These are phyloP conservation scores for Harrya chromipes DNA, from an alignment of 768 basidiomycete species.

Conservation along the genomic window DNA sequence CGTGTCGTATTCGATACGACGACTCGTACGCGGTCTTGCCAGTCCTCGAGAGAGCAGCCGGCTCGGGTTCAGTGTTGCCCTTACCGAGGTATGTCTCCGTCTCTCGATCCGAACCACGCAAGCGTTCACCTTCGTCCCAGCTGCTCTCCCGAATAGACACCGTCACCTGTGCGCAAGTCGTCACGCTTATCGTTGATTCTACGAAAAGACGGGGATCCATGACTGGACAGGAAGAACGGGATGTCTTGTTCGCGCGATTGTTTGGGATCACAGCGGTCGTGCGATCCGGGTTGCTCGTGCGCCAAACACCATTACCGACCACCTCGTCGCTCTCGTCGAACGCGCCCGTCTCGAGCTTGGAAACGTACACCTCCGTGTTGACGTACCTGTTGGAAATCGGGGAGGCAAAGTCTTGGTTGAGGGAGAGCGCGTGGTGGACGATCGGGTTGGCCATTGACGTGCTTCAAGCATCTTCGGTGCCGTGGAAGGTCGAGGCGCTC, in stretches of 20 bases:
- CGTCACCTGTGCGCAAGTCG: slow-evolving; percentile 72
- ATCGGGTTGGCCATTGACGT: slow-evolving; percentile 62
- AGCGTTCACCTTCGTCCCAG: slow-evolving; percentile 37
- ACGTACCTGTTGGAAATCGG: slow-evolving; percentile 64
- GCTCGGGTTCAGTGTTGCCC: slow-evolving; percentile 91
- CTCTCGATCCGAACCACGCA: not conserved
- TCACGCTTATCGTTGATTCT: slow-evolving; percentile 68
- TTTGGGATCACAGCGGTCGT: slow-evolving; percentile 87
- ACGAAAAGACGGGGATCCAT: slow-evolving; percentile 72
- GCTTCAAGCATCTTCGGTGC: slow-evolving; percentile 52
- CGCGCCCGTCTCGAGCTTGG: slow-evolving; percentile 51
- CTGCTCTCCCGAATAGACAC: slow-evolving; percentile 75
- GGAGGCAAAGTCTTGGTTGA: slow-evolving; percentile 84
- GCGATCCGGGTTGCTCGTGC: slow-evolving; percentile 78
- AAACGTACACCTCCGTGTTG: slow-evolving; percentile 58
- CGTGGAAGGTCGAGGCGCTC: slow-evolving; percentile 71
- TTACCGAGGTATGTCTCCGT: slow-evolving; percentile 76
- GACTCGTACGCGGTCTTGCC: slow-evolving; percentile 84
- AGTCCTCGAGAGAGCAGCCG: slow-evolving; percentile 92
- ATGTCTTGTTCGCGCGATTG: slow-evolving; percentile 86
- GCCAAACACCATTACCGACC: slow-evolving; percentile 49
- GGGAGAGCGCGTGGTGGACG: slow-evolving; percentile 89
- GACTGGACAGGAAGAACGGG: slow-evolving; percentile 90
- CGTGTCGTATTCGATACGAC: slow-evolving; percentile 86
- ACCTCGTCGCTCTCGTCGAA: slow-evolving; percentile 56